phyloP scores from a whole-genome alignment of 2,329 filamentous ascomycete species.

The Simplicillium sp. region DNA sequence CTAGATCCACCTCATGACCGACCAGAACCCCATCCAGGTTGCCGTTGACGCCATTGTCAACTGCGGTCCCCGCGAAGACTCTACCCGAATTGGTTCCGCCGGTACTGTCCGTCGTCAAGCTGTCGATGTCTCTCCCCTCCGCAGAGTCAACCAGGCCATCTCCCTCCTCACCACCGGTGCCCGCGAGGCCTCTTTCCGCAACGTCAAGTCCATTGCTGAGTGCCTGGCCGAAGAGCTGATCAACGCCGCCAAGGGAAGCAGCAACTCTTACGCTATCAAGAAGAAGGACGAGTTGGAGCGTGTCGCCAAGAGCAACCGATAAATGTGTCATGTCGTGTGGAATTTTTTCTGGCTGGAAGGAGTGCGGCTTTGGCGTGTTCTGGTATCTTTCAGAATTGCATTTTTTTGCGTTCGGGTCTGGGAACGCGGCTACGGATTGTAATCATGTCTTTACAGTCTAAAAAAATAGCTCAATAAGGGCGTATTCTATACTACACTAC shows the following conservation, averaged over 20 bases:
- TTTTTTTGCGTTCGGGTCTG: slow-evolving; percentile 35
- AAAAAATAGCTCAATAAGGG: slow-evolving; percentile 27
- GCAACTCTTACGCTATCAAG: slow-evolving; percentile 99
- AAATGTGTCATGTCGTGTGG: slow-evolving; percentile 41
- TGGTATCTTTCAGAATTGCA: slow-evolving; percentile 37
- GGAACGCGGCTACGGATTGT: slow-evolving; percentile 35
- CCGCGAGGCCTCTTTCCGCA: slow-evolving; percentile 97
- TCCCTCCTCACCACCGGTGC: slow-evolving; percentile 98
- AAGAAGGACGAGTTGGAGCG: slow-evolving; percentile 99
- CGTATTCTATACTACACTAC: background rate
- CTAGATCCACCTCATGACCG: slow-evolving; percentile 99
- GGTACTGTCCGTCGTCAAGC: slow-evolving; percentile 99
- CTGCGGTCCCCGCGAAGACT: slow-evolving; percentile 99
- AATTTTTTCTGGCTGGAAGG: slow-evolving; percentile 25
- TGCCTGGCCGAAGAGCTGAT: slow-evolving; percentile 99
- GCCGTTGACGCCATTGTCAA: slow-evolving; percentile 99
- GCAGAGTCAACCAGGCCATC: slow-evolving; percentile 99
- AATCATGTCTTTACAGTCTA: slow-evolving; percentile 30
- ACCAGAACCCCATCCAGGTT: slow-evolving; percentile 99
- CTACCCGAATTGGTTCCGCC: slow-evolving; percentile 97
- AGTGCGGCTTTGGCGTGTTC: slow-evolving; percentile 33
- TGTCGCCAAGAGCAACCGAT: slow-evolving; percentile 99
- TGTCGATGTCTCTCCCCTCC: slow-evolving; percentile 98
- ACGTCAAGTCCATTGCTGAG: slow-evolving; percentile 99
- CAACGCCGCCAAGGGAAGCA: slow-evolving; percentile 99